Evolutionary conservation across 768 basidiomycete genomes (phyloP).

Genomic region (Amanita molliuscula): DNA sequence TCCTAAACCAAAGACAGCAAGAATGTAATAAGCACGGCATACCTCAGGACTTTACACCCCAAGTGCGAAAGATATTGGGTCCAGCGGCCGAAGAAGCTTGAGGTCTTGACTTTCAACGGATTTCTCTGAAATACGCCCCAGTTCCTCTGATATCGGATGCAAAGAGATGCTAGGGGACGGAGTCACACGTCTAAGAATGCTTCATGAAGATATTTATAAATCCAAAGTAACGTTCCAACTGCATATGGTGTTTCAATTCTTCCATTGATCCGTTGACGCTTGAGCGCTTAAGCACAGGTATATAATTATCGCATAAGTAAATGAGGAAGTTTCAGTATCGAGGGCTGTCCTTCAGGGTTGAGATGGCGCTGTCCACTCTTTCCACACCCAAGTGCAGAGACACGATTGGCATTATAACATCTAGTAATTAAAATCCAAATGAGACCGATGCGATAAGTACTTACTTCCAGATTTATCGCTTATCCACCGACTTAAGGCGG

Average conservation of each 20-base stretch:
- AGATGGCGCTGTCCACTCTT: constrained; percentile 31
- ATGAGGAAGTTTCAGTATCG: not conserved
- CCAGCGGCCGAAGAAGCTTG: not conserved
- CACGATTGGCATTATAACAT: constrained; percentile 26
- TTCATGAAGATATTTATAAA: too few relatives aligned
- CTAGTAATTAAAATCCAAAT: constrained; percentile 1
- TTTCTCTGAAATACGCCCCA: not conserved
- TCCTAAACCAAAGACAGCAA: constrained; percentile 45
- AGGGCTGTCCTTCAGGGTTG: constrained; percentile 4
- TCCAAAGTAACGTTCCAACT: too few relatives aligned
- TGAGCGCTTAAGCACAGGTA: too few relatives aligned
- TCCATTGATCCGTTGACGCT: too few relatives aligned
- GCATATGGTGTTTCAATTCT: too few relatives aligned
- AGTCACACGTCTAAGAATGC: not conserved
- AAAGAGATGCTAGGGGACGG: not conserved
- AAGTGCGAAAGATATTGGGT: not conserved
- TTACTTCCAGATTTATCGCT: constrained; percentile 10
- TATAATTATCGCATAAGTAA: too few relatives aligned
- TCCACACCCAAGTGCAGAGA: constrained; percentile 40
- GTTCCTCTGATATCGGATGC: not conserved
- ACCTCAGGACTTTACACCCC: constrained; percentile 26
- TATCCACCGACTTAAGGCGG: constrained; percentile 24
- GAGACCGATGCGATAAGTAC: constrained; percentile 13
- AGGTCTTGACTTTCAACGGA: not conserved
- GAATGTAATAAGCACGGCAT: constrained; percentile 12